A percentile compares a stretch with the other conserved stretches of the same genome.
Conservation (phyloP, 805 yeast species). For the Myxozyma kluyveri region DNA sequence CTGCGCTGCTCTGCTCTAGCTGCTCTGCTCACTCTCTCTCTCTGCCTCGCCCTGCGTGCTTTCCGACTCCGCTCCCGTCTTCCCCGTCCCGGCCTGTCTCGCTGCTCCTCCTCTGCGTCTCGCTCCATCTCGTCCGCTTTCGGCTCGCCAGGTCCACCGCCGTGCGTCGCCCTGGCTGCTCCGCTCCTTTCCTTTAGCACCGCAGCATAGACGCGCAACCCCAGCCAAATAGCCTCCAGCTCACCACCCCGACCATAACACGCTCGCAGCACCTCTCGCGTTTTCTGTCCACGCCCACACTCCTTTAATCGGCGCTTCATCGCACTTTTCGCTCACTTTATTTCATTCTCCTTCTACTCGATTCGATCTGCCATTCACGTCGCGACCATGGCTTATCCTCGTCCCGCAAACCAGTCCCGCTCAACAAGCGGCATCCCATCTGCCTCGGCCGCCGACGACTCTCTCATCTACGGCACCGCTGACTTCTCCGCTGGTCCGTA, state of each 20-base stretch:
- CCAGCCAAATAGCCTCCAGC: too few species aligned
- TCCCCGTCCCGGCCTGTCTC: not conserved
- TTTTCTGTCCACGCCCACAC: not conserved
- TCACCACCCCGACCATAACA: too few species aligned
- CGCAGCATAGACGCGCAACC: too few species aligned
- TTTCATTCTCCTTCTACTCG: not conserved
- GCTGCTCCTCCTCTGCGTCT: not conserved
- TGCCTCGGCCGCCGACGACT: constrained; percentile 6
- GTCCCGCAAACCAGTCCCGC: constrained; percentile 4
- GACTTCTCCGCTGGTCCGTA: constrained; percentile 1
- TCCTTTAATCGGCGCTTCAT: not conserved
- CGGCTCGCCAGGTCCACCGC: too few species aligned
- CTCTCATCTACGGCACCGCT: not conserved
- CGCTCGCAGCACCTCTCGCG: too few species aligned
- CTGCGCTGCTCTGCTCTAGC: too few species aligned
- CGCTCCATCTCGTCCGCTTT: not conserved
- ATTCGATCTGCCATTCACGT: not conserved
- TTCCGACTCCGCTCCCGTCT: not conserved
- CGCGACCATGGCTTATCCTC: constrained; percentile 15
- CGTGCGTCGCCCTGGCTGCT: too few species aligned
- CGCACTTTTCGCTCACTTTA: not conserved
- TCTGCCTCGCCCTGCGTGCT: not conserved
- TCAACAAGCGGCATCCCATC: too few species aligned
- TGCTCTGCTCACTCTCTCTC: too few species aligned
- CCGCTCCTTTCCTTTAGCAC: too few species aligned